phyloP scores from a whole-genome alignment of 805 yeast genomes.

The Wickerhamomyces tratensis region DNA sequence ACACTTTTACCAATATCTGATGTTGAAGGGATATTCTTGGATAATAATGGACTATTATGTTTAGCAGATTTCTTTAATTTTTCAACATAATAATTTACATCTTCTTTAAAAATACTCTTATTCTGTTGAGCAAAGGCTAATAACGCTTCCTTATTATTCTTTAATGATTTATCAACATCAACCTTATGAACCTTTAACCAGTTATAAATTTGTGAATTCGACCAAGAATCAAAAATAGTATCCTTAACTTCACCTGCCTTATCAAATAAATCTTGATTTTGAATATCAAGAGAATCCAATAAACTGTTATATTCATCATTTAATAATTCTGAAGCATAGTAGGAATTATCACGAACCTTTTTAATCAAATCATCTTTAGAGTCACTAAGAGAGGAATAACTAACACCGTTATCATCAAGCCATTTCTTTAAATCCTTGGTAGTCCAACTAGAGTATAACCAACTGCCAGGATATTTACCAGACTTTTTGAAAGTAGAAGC shows the following conservation, averaged over 20 bases:
- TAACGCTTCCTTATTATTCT: constrained; percentile 25
- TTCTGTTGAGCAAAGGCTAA: constrained; percentile 24
- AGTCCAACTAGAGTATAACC: constrained; percentile 47
- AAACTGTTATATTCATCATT: constrained; percentile 28
- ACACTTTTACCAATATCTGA: constrained; percentile 16
- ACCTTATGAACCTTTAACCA: constrained; percentile 43
- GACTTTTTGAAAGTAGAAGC: constrained; percentile 25
- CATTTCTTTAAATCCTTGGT: constrained; percentile 36
- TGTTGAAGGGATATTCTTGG: constrained; percentile 13
- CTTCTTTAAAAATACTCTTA: constrained; percentile 25
- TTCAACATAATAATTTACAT: constrained; percentile 27
- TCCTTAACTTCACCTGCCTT: constrained; percentile 30
- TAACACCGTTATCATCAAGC: constrained; percentile 35
- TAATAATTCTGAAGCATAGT: constrained; percentile 29
- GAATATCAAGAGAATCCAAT: constrained; percentile 30
- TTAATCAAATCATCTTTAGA: constrained; percentile 36
- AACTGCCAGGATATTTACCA: constrained; percentile 39
- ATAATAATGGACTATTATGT: constrained; percentile 18
- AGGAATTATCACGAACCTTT: constrained; percentile 35
- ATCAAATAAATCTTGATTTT: constrained; percentile 26
- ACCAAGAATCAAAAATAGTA: constrained; percentile 40
- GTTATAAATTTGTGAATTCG: constrained; percentile 40
- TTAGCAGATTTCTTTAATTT: constrained; percentile 20
- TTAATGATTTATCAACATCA: constrained; percentile 24
- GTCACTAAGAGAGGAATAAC: constrained; percentile 25